Percentiles rank a stretch among this genome's conserved stretches.
These are phyloP conservation scores for Retiboletus fuscus DNA, from an alignment of 1,284 basidiomycete genomes.

Conservation along the genomic window DNA sequence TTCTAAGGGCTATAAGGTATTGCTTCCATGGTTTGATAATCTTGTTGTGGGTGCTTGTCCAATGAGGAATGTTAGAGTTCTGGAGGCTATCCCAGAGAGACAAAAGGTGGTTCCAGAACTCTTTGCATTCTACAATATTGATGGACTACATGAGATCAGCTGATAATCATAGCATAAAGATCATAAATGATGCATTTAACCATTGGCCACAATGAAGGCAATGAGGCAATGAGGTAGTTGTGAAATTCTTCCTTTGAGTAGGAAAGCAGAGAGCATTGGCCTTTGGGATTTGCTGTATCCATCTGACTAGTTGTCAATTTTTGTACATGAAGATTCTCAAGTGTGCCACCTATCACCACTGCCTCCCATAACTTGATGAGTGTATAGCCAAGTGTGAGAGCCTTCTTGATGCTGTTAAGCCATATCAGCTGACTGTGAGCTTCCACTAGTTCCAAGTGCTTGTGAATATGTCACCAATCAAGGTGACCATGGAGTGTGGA, in stretches of 20 bases:
- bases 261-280: background rate
- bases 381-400: too few species aligned
- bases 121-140: constrained; percentile 9
- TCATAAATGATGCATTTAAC: constrained; percentile 2
- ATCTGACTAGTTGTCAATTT: background rate
- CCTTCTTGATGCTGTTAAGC: too few species aligned
- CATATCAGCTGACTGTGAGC: too few species aligned
- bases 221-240: too few species aligned
- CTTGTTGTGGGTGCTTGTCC: constrained; percentile 9
- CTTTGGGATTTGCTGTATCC: too few species aligned
- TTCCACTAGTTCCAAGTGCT: too few species aligned
- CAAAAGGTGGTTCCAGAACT: constrained; percentile 13
- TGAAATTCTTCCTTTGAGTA: background rate
- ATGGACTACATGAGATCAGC: background rate
- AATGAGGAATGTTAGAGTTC: constrained; percentile 10
- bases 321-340: background rate
- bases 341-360: too few species aligned
- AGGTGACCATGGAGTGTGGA: too few species aligned
- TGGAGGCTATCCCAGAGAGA: constrained; percentile 6
- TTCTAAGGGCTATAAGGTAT: constrained; percentile 14
- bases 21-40: constrained; percentile 14
- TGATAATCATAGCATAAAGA: background rate
- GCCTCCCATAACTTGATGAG: too few species aligned
- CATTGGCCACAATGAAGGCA: constrained; percentile 13
- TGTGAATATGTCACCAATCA: too few species aligned